phyloP scores from a whole-genome alignment of 169 alveolate species.

The Cryptosporidium viatorum region DNA sequence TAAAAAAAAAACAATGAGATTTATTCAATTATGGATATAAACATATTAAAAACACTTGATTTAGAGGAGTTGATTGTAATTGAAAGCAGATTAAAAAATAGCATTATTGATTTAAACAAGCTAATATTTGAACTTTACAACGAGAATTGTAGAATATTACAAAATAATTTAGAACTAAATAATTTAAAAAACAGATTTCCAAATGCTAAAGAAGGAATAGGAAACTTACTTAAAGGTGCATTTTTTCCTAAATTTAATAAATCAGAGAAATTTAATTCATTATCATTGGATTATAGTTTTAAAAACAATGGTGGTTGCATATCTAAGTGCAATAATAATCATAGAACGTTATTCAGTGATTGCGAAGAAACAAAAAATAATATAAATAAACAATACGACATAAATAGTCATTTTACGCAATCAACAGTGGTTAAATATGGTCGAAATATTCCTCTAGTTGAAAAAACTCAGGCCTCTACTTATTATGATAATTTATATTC shows the following conservation, averaged over 20 bases:
- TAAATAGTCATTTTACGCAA: not conserved
- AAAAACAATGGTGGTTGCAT: not conserved
- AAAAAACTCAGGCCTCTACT: not conserved
- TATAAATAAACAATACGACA: too few relatives aligned
- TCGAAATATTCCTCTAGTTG: not conserved
- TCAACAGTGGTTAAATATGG: not conserved
- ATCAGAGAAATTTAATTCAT: not conserved
- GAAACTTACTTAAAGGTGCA: not conserved
- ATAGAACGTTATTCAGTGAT: not conserved
- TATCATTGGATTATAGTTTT: not conserved
- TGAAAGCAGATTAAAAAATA: constrained; percentile 14
- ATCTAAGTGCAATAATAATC: not conserved
- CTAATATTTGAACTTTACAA: constrained; percentile 25
- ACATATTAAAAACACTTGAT: not conserved
- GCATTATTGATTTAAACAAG: constrained; percentile 2
- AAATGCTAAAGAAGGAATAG: not conserved
- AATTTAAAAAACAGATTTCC: not conserved
- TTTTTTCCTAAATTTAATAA: not conserved
- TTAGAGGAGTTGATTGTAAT: constrained; percentile 5
- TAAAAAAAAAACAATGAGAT: not conserved
- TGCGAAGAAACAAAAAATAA: not conserved
- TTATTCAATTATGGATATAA: constrained; percentile 9
- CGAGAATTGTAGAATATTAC: constrained; percentile 33
- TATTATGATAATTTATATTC: not conserved
- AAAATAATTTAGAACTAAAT: not conserved